These are phyloP conservation scores for Microbotryum saponariae DNA, from an alignment of 1,284 basidiomycete genomes.

Conservation along the genomic window DNA sequence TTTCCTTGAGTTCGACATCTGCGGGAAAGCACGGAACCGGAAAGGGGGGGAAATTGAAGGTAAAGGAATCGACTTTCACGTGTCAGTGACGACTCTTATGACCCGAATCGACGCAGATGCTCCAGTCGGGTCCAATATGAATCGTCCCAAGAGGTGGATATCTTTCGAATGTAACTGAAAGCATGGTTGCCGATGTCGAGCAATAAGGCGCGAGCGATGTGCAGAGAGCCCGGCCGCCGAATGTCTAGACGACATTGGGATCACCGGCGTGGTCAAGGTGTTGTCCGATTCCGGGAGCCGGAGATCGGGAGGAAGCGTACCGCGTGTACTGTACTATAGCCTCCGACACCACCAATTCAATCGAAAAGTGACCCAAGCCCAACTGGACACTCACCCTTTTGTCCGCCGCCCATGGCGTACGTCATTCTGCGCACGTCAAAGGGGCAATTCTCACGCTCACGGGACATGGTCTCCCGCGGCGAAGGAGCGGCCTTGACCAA, in stretches of 20 bases:
- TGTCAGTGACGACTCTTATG: background rate
- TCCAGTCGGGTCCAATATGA: too few species aligned
- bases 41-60: background rate
- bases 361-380: background rate
- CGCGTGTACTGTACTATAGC: too few species aligned
- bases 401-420: conserved; percentile 42
- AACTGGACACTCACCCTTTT: conserved; percentile 26
- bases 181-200: background rate
- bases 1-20: conserved; percentile 39
- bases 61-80: background rate
- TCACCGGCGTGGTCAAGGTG: background rate
- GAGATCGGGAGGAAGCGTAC: background rate
- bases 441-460: conserved; percentile 41
- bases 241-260: background rate
- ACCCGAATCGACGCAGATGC: too few species aligned
- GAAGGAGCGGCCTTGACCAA: conserved; percentile 12
- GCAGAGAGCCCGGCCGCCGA: background rate
- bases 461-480: conserved; percentile 41
- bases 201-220: background rate
- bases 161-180: background rate
- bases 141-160: too few species aligned
- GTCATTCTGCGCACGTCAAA: conserved; percentile 43
- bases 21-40: background rate
- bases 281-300: background rate
- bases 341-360: background rate